Evolutionary conservation across 2,329 filamentous ascomycete species (phyloP).

Genomic region (Diaporthe ilicicola): DNA sequence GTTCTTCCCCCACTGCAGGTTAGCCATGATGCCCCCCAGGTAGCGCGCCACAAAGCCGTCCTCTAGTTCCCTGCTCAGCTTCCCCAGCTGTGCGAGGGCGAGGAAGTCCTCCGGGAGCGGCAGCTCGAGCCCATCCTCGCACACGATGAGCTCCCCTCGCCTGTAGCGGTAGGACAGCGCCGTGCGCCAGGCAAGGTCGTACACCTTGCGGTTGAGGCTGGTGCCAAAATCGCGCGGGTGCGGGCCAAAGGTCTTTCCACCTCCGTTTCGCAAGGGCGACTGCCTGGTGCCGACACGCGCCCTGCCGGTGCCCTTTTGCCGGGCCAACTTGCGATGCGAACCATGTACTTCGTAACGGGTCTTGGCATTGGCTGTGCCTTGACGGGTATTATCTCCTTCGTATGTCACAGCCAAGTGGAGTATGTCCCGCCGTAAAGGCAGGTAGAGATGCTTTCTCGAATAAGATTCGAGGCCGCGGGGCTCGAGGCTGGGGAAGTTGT

Average conservation of each 20-base stretch:
- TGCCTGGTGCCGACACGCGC: conserved; percentile 85
- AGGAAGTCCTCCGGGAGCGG: conserved; percentile 59
- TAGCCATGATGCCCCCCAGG: conserved; percentile 72
- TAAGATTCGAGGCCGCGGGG: conserved; percentile 81
- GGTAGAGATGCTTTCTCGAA: conserved; percentile 81
- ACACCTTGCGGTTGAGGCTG: conserved; percentile 84
- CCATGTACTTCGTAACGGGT: conserved; percentile 85
- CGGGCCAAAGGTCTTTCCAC: conserved; percentile 90
- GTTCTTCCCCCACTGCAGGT: conserved; percentile 73
- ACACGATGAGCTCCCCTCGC: conserved; percentile 85
- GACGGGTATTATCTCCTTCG: conserved; percentile 88
- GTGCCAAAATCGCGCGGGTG: conserved; percentile 91
- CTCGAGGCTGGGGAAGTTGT: conserved; percentile 89
- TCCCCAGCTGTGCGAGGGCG: conserved; percentile 45
- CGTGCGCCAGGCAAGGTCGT: conserved; percentile 94
- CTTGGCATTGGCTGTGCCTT: conserved; percentile 86
- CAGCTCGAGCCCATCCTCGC: conserved; percentile 81
- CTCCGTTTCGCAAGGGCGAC: conserved; percentile 82
- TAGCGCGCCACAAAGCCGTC: conserved; percentile 64
- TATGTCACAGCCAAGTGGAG: conserved; percentile 92
- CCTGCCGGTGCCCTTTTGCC: conserved; percentile 85
- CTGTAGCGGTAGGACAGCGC: conserved; percentile 92
- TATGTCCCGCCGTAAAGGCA: conserved; percentile 89
- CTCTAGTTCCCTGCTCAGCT: conserved; percentile 50
- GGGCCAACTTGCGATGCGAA: conserved; percentile 80